These are phyloP conservation scores for Yamadazyma paraphyllophila DNA, from an alignment of 805 yeast species.

Conservation along the genomic window DNA sequence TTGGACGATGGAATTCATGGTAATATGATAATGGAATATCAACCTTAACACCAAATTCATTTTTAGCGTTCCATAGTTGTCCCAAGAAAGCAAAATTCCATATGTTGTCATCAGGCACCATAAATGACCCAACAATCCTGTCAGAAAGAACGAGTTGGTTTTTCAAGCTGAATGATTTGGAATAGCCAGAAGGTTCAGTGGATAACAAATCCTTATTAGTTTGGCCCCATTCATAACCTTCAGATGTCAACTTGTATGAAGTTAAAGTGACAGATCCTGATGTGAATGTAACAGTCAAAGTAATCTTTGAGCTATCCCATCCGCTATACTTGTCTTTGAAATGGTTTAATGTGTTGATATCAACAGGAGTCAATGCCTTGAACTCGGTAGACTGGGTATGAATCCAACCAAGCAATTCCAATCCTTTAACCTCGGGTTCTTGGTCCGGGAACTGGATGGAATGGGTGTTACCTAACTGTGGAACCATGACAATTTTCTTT, in stretches of 20 bases:
- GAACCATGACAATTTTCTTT: constrained; percentile 70
- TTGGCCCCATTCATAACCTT: constrained; percentile 79
- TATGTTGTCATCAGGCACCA: constrained; percentile 78
- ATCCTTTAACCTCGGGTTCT: constrained; percentile 38
- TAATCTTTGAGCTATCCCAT: constrained; percentile 48
- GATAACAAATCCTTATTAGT: constrained; percentile 56
- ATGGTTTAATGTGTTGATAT: constrained; percentile 59
- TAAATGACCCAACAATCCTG: constrained; percentile 72
- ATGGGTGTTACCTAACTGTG: constrained; percentile 78
- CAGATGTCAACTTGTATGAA: constrained; percentile 57
- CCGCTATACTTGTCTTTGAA: constrained; percentile 33
- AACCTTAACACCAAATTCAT: constrained; percentile 60
- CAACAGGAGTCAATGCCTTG: constrained; percentile 63
- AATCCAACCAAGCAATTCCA: constrained; percentile 91
- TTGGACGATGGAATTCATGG: constrained; percentile 83
- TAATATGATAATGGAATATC: constrained; percentile 83
- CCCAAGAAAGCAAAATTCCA: constrained; percentile 95
- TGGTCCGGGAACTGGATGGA: constrained; percentile 58
- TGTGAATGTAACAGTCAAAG: constrained; percentile 66
- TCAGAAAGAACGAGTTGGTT: constrained; percentile 75
- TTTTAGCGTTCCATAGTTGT: constrained; percentile 69
- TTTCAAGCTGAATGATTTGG: constrained; percentile 53
- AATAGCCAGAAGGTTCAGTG: constrained; percentile 64
- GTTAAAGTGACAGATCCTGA: constrained; percentile 83
- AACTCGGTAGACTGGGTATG: constrained; percentile 78